phyloP scores from a whole-genome alignment of 2,329 filamentous ascomycete species.

The Diaporthe humulicola region DNA sequence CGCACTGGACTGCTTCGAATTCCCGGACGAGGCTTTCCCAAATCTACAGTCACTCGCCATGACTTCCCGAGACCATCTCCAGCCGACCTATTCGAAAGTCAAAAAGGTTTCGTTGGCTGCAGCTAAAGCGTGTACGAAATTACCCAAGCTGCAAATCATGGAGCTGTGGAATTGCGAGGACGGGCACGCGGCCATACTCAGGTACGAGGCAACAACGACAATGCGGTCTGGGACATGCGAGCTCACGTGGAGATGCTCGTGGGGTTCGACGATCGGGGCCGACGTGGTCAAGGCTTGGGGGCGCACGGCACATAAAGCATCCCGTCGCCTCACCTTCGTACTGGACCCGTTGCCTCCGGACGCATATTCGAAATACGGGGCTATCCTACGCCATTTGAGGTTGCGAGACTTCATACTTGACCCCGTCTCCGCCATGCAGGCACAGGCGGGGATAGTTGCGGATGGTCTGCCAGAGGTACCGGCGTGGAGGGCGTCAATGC shows the following conservation, averaged over 20 bases:
- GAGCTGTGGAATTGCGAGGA: conserved; percentile 29
- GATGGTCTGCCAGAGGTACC: conserved; percentile 2
- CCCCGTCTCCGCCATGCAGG: neutral
- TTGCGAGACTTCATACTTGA: conserved; percentile 1
- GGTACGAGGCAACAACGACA: neutral
- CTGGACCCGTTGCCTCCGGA: conserved; percentile 8
- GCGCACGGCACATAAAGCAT: neutral
- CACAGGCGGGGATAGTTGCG: neutral
- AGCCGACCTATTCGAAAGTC: neutral
- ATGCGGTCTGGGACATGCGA: neutral
- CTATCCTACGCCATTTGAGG: neutral
- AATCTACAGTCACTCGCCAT: conserved; percentile 11
- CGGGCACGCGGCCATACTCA: neutral
- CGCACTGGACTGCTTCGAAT: neutral
- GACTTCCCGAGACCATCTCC: neutral
- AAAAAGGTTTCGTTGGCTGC: neutral
- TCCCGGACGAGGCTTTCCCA: neutral
- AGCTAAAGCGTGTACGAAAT: neutral
- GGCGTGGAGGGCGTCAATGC: neutral
- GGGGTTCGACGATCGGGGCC: neutral
- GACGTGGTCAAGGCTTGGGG: neutral
- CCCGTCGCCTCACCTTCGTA: conserved; percentile 5
- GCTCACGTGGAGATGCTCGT: conserved; percentile 10
- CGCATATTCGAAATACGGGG: neutral
- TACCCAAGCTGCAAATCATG: conserved; percentile 27